Base-by-base conservation (phyloP, 2,329 filamentous ascomycete species). In the Diaporthe citriasiana region DNA sequence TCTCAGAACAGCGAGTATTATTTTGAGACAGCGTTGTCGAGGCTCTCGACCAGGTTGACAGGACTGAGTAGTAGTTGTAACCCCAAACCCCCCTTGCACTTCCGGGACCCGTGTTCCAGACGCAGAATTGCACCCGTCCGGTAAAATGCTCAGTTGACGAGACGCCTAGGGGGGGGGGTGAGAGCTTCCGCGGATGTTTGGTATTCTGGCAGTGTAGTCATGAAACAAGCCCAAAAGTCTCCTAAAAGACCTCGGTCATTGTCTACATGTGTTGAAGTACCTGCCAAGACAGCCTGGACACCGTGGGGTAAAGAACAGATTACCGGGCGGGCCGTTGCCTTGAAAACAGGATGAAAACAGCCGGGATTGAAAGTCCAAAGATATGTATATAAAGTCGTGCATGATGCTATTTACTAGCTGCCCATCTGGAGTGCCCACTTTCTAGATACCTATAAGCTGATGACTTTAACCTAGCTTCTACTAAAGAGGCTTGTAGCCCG, bases 71-170 rank as follows among this genome's bases (percentile, higher is more conserved):
- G 47, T 33, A 68, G 5, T 40, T 53, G 63, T 33, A 68, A 68
- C 63, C 63, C 63, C 33, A 68, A 25, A 2, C 15, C 51, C 63
- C 63, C 63, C 45, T 50, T 68, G 35, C 45, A 40, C n/a, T 51
- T 27, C 47, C 47, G 47, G 45, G n/a, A 25, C 22, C 63, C 47
- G 30, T 66, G 63, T 40, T 68, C 45, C 63, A 68, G 47, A n/a
- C 30, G 15, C 22, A 25, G 30, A 51, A 66, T 1, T 19, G 33
- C 38, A 53, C 45, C 22, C 33, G 13, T 12, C n/a, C 22, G 22
- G 22, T 25, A 40, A 2, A 4, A 53, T 53, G n/a, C 13, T 33
- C 30, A 19, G 30, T 51, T 22, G 10, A 50, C 10, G 40, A 30
- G 25, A 13, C n/a, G 8, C 22, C 30, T 38, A 38, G 50, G 13